Evolutionary conservation across 306 rosid genomes (phyloP), one percentile per base, ranked within the genome.

Genomic region (Calophaca sinica): DNA sequence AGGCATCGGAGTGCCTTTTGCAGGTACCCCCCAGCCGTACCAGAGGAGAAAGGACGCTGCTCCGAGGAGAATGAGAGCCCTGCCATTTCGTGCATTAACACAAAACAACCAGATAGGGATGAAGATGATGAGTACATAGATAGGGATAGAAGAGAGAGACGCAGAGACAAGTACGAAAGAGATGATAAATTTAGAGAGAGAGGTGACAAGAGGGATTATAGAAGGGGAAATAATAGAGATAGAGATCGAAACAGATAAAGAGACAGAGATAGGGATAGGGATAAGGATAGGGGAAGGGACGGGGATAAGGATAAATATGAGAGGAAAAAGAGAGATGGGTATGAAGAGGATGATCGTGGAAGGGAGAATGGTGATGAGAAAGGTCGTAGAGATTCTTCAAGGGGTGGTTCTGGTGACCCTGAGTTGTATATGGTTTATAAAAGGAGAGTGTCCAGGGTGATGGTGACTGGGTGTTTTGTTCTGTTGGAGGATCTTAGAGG

Each of bases 381-480:
- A 60, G 88, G 77, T 63, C 39, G 52, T 4, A 50, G 52, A 12
- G 86, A 87, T n/a, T n/a, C n/a, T 76, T 53, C 59, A 5, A 71
- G 66, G 55, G 63, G 36, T 13, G 84, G 29, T 14, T 71, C 90
- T 5, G 68, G 75, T 58, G 96, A 93, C 39, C 90, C 86, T 4
- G 96, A 89, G 60, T 64, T 93, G 70, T 93, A 93, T 55, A 70
- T 62, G 62, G 96, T 93, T 58, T 93, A 90, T 63, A 90, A 86
- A 79, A 96, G 96, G 6, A 86, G 96, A 69, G 87, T 90, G 4
- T 86, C 96, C 0, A 89, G 92, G 79, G 98, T 89, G 62, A 90
- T 90, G 94, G 98, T 90, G 46, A 86, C 90, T 0, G 94, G 98
- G 26, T 90, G 96, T 80, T 93, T 93, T 73, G 98, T 93, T 14